Percentiles rank a stretch among this genome's conserved stretches.
phyloP scores from a whole-genome alignment of 257 asterid genomes.

The Gardenia jasminoides region DNA sequence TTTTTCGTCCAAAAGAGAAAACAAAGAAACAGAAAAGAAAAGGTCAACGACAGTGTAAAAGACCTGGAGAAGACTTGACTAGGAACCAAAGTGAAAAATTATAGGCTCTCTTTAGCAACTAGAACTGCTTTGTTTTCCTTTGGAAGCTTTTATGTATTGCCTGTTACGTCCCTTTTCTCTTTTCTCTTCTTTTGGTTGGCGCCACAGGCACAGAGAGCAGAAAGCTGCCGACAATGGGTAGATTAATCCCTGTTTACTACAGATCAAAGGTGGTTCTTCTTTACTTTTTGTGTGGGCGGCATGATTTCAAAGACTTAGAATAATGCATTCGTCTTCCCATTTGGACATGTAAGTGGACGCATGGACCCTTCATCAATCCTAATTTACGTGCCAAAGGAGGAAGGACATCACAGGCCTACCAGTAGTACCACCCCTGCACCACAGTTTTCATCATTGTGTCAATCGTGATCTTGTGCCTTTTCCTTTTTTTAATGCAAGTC shows the following conservation, averaged over 20 bases:
- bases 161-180: background rate
- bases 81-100: background rate
- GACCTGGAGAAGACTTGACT: background rate
- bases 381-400: background rate
- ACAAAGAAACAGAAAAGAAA: background rate
- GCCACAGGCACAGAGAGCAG: slow-evolving; percentile 8
- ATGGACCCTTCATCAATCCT: background rate
- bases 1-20: background rate
- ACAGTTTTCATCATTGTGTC: slow-evolving; percentile 1
- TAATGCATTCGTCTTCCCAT: background rate
- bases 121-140: background rate
- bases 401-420: slow-evolving; percentile 6
- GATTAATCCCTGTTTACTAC: slow-evolving; percentile 1
- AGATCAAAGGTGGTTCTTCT: slow-evolving; percentile 14
- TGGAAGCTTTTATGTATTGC: background rate
- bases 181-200: slow-evolving; percentile 5
- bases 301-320: slow-evolving; percentile 13
- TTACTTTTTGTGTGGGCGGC: background rate
- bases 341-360: background rate
- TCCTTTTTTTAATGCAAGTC: background rate
- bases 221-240: slow-evolving; percentile 30
- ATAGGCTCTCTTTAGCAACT: background rate
- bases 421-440: background rate
- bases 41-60: slow-evolving; percentile 1
- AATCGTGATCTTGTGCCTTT: background rate